phyloP scores from a whole-genome alignment of 192 early-diverging fungal species.

The Oehlia diaphana region DNA sequence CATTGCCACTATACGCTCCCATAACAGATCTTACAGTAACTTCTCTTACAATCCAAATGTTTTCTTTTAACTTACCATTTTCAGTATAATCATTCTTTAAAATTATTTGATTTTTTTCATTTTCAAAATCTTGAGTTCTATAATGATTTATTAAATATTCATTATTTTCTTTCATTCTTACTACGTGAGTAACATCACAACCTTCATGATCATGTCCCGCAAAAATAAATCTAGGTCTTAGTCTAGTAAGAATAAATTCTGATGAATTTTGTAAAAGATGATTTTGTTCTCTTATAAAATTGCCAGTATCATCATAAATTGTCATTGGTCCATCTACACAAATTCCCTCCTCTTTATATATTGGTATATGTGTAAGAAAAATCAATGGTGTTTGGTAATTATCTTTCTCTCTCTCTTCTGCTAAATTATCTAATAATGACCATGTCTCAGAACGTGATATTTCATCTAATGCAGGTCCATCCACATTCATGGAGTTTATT shows the following conservation, averaged over 20 bases:
- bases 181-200: constrained; percentile 49
- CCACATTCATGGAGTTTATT: constrained; percentile 44
- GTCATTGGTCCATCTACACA: constrained; percentile 52
- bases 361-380: constrained; percentile 63
- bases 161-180: constrained; percentile 6
- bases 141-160: constrained; percentile 34
- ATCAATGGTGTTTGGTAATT: constrained; percentile 44
- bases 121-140: constrained; percentile 35
- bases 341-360: constrained; percentile 55
- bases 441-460: constrained; percentile 55
- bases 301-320: constrained; percentile 34
- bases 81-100: constrained; percentile 23
- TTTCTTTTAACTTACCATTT: neutral
- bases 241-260: constrained; percentile 53
- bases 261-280: constrained; percentile 57
- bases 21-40: constrained; percentile 63
- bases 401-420: constrained; percentile 32
- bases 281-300: constrained; percentile 56
- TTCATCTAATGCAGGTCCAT: constrained; percentile 45
- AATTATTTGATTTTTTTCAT: constrained; percentile 33
- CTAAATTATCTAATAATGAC: constrained; percentile 50
- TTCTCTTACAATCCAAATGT: constrained; percentile 43
- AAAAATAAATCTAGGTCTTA: constrained; percentile 56
- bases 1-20: constrained; percentile 59
- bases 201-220: constrained; percentile 69